Percentiles rank a stretch among this genome's conserved stretches.
phyloP scores from a whole-genome alignment of 495 filamentous ascomycete species.

The Pyronema domesticum region DNA sequence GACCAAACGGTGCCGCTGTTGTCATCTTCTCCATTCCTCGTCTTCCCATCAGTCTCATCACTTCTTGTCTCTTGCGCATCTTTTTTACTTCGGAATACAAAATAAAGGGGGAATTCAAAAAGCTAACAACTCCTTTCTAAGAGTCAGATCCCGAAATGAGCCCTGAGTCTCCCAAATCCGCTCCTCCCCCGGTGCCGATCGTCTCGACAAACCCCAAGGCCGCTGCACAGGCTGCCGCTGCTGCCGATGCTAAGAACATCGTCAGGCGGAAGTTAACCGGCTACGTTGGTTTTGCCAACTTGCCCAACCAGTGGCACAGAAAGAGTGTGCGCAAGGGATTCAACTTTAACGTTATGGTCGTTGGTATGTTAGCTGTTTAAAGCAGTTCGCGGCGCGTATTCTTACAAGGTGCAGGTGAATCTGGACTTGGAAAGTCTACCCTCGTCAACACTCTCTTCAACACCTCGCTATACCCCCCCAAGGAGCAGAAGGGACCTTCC shows the following conservation, averaged over 20 bases:
- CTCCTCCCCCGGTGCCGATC: constrained; percentile 26
- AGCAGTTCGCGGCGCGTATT: not conserved
- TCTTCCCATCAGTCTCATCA: not conserved
- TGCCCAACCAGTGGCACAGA: constrained; percentile 99
- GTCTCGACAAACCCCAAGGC: constrained; percentile 63
- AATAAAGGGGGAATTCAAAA: not conserved
- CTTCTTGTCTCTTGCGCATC: not conserved
- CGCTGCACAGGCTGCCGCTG: constrained; percentile 50
- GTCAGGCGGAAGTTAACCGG: constrained; percentile 95
- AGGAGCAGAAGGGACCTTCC: constrained; percentile 90
- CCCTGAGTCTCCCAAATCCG: constrained; percentile 32
- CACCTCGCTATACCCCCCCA: constrained; percentile 94
- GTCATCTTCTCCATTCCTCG: not conserved
- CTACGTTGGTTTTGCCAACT: constrained; percentile 95
- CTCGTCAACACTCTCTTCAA: constrained; percentile 99
- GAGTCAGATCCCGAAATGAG: not conserved
- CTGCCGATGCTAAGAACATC: constrained; percentile 85
- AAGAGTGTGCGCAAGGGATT: constrained; percentile 99
- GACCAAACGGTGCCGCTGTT: not conserved
- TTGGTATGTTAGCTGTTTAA: constrained; percentile 44
- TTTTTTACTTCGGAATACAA: not conserved
- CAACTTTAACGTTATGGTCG: constrained; percentile 99
- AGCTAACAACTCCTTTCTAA: not conserved
- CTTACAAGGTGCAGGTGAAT: constrained; percentile 56
- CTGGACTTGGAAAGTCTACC: constrained; percentile 95